Conservation (phyloP, 371 early-diverging fungal species). For the Saksenaea oblongispora region DNA sequence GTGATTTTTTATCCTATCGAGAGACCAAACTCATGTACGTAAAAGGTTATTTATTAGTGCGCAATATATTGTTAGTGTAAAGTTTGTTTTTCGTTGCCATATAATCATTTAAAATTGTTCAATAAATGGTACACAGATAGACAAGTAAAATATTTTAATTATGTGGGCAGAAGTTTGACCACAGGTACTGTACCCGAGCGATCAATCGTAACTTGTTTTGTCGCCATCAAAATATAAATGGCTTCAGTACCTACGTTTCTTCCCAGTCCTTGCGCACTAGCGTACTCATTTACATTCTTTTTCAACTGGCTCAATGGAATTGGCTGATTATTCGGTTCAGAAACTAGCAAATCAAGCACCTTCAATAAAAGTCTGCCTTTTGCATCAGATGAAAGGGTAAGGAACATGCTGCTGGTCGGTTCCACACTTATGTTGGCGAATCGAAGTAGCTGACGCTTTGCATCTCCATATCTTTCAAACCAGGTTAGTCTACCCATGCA, state of each 20-base stretch:
- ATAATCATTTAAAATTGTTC: neutral
- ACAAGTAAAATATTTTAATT: neutral
- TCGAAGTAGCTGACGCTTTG: neutral
- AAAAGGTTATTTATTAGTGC: too few relatives aligned
- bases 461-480: neutral
- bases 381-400: neutral
- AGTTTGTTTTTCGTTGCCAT: too few relatives aligned
- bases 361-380: neutral
- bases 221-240: slow-evolving; percentile 1
- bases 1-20: too few relatives aligned
- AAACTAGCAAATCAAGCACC: neutral
- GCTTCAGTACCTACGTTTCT: neutral
- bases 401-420: neutral
- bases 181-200: neutral
- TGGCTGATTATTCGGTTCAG: neutral
- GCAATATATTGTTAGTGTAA: too few relatives aligned
- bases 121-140: neutral
- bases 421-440: neutral
- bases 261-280: neutral
- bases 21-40: too few relatives aligned
- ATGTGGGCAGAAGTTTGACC: neutral
- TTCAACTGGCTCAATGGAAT: neutral
- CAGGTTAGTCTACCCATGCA: neutral
- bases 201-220: neutral
- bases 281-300: neutral